Evolutionary conservation across 108 stramenopile species (phyloP), one percentile per base, ranked within the genome.

Genomic region (Cyclotella cryptica): DNA sequence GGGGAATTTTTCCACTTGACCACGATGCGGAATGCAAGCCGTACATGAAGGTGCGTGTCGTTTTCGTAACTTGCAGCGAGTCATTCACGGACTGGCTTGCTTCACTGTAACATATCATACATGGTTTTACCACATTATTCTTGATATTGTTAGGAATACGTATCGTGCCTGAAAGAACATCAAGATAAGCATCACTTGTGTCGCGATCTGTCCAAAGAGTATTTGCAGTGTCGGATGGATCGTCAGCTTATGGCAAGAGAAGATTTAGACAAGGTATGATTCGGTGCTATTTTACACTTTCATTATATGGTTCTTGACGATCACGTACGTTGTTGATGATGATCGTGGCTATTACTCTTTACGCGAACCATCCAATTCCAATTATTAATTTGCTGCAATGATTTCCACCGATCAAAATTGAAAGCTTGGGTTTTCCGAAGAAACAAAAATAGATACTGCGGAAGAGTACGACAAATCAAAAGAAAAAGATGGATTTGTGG

Each of bases 221-320:
- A 97, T 77, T 82, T 97, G 62, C 87, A 94, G 85, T 97, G 96
- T 80, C 81, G 96, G 43, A 95, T 96, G 93, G 89, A 95, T 72
- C 72, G 85, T 10, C 55, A 85, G 49, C 80, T 96, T 12, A 96
- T 96, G 95, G 88, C 92, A 39, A 65, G 83, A 55, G 94, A 95
- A 72, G 88, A 95, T 88, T 70, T 95, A 57, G 89, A 92, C 66
- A 53, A 87, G 87, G 85, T 88, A 69, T 43, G 59, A 35, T 42
- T 0, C 3, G 4, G 22, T n/a, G n/a, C 19, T 10, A 22, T 66
- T 46, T 11, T 22, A 18, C n/a, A n/a, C n/a, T n/a, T n/a, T n/a
- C n/a, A n/a, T n/a, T n/a, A 52, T 52, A 52, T 52, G 2, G 7
- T n/a, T 52, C 51, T 52, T 35, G 6, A 35, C 6, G 35, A 5